A percentile compares a stretch with the other conserved stretches of the same genome.
phyloP scores from a whole-genome alignment of 1,284 basidiomycete species.

The Cutaneotrichosporon dermatis region DNA sequence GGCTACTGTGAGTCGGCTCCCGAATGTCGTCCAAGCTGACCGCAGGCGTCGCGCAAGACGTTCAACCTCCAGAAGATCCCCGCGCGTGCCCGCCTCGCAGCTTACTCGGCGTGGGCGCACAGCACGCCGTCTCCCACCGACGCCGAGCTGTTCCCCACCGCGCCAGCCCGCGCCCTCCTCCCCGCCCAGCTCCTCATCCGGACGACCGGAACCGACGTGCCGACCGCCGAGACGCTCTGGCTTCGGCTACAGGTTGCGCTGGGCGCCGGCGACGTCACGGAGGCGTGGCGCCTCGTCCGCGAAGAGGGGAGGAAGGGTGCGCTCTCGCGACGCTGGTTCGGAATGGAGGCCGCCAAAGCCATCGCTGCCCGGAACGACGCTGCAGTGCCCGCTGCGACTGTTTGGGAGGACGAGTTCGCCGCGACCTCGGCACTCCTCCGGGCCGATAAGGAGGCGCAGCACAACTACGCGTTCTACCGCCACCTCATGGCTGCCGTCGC shows the following conservation, averaged over 20 bases:
- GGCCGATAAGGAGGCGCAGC: slow-evolving; percentile 26
- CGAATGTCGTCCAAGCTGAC: background rate
- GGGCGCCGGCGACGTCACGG: slow-evolving; percentile 21
- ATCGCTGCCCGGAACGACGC: slow-evolving; percentile 15
- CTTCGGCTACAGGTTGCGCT: slow-evolving; percentile 36
- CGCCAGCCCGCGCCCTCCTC: slow-evolving; percentile 21
- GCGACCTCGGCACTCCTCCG: slow-evolving; percentile 19
- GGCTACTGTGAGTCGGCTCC: slow-evolving; percentile 18
- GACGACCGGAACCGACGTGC: slow-evolving; percentile 18
- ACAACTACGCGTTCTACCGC: slow-evolving; percentile 41
- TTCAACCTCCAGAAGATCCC: slow-evolving; percentile 34
- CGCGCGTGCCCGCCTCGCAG: slow-evolving; percentile 37
- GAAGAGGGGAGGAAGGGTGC: slow-evolving; percentile 25
- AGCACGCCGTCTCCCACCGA: slow-evolving; percentile 3
- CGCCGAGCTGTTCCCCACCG: slow-evolving; percentile 17
- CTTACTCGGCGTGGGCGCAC: slow-evolving; percentile 23
- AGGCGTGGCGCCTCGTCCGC: slow-evolving; percentile 20
- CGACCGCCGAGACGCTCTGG: slow-evolving; percentile 38
- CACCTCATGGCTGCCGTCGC: slow-evolving; percentile 20
- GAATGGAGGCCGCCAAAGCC: slow-evolving; percentile 27
- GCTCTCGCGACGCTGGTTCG: slow-evolving; percentile 29
- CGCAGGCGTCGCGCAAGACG: slow-evolving; percentile 30
- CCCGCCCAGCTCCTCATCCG: slow-evolving; percentile 27
- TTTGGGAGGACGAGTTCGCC: slow-evolving; percentile 29
- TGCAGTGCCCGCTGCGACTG: background rate